Conservation (phyloP, 768 basidiomycete species). For the Phylloporus arenicola region DNA sequence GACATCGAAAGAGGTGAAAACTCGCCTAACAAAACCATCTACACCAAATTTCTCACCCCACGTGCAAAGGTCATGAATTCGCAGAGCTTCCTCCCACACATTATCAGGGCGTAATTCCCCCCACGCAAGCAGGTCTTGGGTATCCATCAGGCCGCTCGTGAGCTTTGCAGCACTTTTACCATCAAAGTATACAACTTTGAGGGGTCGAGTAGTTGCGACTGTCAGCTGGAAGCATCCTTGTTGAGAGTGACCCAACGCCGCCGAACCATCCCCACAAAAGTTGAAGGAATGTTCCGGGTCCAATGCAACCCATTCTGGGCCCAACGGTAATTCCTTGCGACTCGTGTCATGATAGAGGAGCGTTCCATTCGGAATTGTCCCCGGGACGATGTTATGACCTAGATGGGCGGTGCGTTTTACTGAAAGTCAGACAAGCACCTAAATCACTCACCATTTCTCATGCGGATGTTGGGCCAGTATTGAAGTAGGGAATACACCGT, state of each 20-base stretch:
- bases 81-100: slow-evolving; percentile 14
- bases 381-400: slow-evolving; percentile 32
- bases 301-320: slow-evolving; percentile 27
- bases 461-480: slow-evolving; percentile 1
- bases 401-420: neutral
- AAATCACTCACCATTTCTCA: slow-evolving; percentile 28
- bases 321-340: slow-evolving; percentile 16
- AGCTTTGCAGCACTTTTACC: slow-evolving; percentile 31
- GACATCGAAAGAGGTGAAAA: neutral
- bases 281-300: slow-evolving; percentile 33
- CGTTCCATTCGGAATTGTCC: slow-evolving; percentile 27
- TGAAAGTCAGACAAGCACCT: neutral
- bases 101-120: slow-evolving; percentile 19
- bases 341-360: slow-evolving; percentile 27
- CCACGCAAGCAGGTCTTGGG: slow-evolving; percentile 33
- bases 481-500: slow-evolving; percentile 21
- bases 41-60: slow-evolving; percentile 30
- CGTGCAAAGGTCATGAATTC: slow-evolving; percentile 27
- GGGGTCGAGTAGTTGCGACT: slow-evolving; percentile 15
- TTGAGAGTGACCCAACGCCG: neutral
- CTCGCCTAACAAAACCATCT: slow-evolving; percentile 32
- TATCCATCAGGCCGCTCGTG: slow-evolving; percentile 28
- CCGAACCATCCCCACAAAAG: slow-evolving; percentile 28
- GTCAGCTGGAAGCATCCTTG: slow-evolving; percentile 17
- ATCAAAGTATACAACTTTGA: slow-evolving; percentile 33